Conservation (phyloP, 495 filamentous ascomycete species). For the Glarea lozoyensis region DNA sequence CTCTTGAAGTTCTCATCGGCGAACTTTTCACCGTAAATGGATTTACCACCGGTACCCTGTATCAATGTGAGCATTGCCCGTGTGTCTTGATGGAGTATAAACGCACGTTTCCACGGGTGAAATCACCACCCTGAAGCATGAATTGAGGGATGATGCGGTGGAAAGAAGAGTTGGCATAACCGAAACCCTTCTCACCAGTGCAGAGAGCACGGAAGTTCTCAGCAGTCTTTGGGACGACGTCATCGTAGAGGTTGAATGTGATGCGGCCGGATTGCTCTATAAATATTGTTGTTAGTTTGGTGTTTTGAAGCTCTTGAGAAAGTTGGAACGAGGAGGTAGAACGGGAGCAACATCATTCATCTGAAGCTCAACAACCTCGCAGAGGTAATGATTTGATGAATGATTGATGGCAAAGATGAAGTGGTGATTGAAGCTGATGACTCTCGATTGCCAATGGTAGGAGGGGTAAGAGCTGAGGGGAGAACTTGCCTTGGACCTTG, state of each 20-base stretch:
- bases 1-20: slow-evolving; percentile 68
- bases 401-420: slow-evolving; percentile 5
- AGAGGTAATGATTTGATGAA: background rate
- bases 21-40: slow-evolving; percentile 84
- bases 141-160: slow-evolving; percentile 94
- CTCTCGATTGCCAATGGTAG: background rate
- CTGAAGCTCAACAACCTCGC: background rate
- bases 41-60: slow-evolving; percentile 77
- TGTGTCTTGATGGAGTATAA: background rate
- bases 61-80: slow-evolving; percentile 10
- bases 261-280: slow-evolving; percentile 75
- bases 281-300: too few relatives aligned
- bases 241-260: slow-evolving; percentile 84
- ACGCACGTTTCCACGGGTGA: slow-evolving; percentile 87
- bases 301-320: slow-evolving; percentile 8
- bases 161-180: slow-evolving; percentile 74
- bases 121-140: slow-evolving; percentile 99
- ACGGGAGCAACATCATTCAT: background rate
- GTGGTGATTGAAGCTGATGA: background rate
- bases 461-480: slow-evolving; percentile 5
- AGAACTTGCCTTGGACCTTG: slow-evolving; percentile 51
- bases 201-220: slow-evolving; percentile 94
- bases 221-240: slow-evolving; percentile 79
- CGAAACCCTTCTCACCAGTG: slow-evolving; percentile 65
- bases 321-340: slow-evolving; percentile 3